Percentiles rank a stretch among this genome's conserved stretches.
phyloP scores from a whole-genome alignment of 2,329 filamentous ascomycete species.

The Fusarium siculi region DNA sequence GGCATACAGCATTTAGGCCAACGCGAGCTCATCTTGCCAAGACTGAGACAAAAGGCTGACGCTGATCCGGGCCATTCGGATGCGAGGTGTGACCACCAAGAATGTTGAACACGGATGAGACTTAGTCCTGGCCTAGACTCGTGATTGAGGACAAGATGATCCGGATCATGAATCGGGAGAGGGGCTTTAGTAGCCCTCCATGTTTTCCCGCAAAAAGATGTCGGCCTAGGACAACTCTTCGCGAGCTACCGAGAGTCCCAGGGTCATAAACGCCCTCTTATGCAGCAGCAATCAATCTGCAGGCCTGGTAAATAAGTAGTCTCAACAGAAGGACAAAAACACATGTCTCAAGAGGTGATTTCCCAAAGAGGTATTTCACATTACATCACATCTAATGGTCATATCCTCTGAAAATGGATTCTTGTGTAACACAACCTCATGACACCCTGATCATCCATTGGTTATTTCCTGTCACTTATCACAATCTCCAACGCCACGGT shows the following conservation, averaged over 20 bases:
- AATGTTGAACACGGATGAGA: not conserved
- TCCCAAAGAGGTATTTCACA: too few species aligned
- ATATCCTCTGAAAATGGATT: not conserved
- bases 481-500: not conserved
- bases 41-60: not conserved
- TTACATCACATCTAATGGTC: not conserved
- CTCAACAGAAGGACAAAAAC: too few species aligned
- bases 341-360: too few species aligned
- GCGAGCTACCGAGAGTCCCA: not conserved
- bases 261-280: not conserved
- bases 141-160: not conserved
- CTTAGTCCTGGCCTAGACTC: not conserved
- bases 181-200: not conserved
- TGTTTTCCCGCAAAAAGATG: not conserved
- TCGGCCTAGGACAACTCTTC: accelerated
- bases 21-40: not conserved
- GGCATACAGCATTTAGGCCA: too few species aligned
- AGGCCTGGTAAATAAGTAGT: too few species aligned
- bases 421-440: not conserved
- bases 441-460: not conserved
- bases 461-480: not conserved
- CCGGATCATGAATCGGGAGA: not conserved
- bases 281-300: accelerated
- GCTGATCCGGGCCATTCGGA: slow-evolving; percentile 19
- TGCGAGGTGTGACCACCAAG: not conserved